Conservation (phyloP, 768 basidiomycete genomes). For the Rhizopogon sp. region DNA sequence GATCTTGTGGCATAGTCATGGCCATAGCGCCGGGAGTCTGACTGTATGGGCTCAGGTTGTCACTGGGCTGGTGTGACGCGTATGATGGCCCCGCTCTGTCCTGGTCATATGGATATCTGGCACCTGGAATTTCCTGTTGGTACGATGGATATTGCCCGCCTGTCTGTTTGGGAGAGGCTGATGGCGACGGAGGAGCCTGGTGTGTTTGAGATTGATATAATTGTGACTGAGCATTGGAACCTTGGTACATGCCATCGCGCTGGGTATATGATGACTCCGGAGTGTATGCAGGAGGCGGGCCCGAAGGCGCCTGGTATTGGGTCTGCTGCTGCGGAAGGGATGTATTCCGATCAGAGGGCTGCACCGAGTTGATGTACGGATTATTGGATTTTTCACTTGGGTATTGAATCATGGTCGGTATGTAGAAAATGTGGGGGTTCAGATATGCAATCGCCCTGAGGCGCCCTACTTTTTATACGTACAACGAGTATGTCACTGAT, state of each 20-base stretch:
- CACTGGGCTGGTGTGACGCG: not conserved
- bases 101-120: not conserved
- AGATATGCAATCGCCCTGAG: no score
- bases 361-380: constrained; percentile 10
- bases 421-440: not conserved
- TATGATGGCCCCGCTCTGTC: not conserved
- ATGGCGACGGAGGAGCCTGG: constrained; percentile 3
- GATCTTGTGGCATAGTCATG: constrained; percentile 2
- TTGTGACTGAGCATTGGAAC: constrained; percentile 3
- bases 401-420: constrained; percentile 13
- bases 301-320: constrained; percentile 1
- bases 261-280: not conserved
- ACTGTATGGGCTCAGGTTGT: not conserved
- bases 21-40: not conserved
- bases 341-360: constrained; percentile 1
- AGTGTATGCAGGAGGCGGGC: constrained; percentile 9
- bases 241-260: constrained; percentile 10
- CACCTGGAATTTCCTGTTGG: not conserved
- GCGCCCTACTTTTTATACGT: not conserved
- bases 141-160: not conserved
- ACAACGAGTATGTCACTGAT: not conserved
- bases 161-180: constrained; percentile 3
- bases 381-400: constrained; percentile 21
- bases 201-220: constrained; percentile 1
- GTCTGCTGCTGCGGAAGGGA: not conserved